Evolutionary conservation across 371 early-diverging fungal species (phyloP).

Genomic region (Polyrhizophydium stewartii): DNA sequence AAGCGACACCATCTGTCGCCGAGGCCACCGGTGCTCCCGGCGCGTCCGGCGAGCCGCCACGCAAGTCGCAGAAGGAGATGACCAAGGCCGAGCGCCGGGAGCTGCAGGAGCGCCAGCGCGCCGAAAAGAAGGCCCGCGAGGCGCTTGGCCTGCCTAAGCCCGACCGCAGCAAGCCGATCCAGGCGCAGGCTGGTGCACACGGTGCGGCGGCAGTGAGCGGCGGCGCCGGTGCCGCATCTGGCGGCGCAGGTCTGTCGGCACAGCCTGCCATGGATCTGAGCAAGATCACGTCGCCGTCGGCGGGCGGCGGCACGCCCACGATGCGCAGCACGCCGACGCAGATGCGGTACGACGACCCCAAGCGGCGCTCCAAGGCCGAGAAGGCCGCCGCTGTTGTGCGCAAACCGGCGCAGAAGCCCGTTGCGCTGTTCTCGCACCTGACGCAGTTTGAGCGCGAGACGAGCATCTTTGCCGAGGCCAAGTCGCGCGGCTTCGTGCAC

Average conservation of each 20-base stretch:
- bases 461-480: slow-evolving; percentile 18
- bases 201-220: neutral
- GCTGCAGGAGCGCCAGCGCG: slow-evolving; percentile 70
- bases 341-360: slow-evolving; percentile 21
- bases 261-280: too few relatives aligned
- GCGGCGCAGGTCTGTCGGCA: too few relatives aligned
- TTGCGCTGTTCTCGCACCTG: slow-evolving; percentile 48
- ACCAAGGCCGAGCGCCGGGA: slow-evolving; percentile 89
- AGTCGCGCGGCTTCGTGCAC: slow-evolving; percentile 59
- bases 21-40: neutral
- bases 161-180: neutral
- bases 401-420: slow-evolving; percentile 25
- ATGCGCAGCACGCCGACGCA: slow-evolving; percentile 27
- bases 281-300: neutral
- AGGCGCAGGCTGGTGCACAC: slow-evolving; percentile 6
- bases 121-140: slow-evolving; percentile 59
- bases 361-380: slow-evolving; percentile 18
- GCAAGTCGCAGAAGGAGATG: slow-evolving; percentile 66
- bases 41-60: neutral
- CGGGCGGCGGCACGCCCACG: slow-evolving; percentile 25
- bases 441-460: slow-evolving; percentile 32
- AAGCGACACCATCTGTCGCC: neutral
- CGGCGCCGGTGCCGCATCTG: neutral
- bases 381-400: slow-evolving; percentile 11
- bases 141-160: slow-evolving; percentile 33